Base-by-base conservation (phyloP, 768 basidiomycete species). In the Rhizopogon sp. region DNA sequence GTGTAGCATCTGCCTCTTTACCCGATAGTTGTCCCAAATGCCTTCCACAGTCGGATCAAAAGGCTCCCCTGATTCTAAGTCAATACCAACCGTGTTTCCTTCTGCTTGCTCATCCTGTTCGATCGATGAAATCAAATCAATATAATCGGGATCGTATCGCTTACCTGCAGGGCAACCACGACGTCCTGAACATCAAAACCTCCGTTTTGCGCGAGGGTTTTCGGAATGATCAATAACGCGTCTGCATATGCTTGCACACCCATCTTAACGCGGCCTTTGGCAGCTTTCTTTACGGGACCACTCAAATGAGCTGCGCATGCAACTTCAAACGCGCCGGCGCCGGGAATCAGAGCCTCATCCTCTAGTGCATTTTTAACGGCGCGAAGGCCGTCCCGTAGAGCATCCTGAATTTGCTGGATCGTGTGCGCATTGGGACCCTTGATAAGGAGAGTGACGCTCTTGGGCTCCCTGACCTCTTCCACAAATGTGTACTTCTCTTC, bases 401-500 rank as follows among this genome's bases (percentile, higher is more conserved):
- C 97, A 69, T 99, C 97, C 73, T 94, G 90, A 59, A 97, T 95
- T 73, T 97, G 97, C 58, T 91, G 85, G 58, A 86, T 98, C 53
- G 95, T 98, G 75, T 98, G 92, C 10, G 87, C 80, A 72, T 99
- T 98, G 52, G 96, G 97, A 28, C 95, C 97, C 74, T 99, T 99
- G 77, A 99, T 90, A 58, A 99, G 80, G 54, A 99, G 79, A 5
- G 97, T 98, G 52, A 98, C 97, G 54, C 86, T 88, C 79, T 91
- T 95, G 29, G 97, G 96, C 57, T 88, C 83, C 72, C 88, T 92
- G 70, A 98, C 96, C 60, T 99, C 91, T 72, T 98, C 97, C 53
- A 99, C 78, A 67, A 98, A 98, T 0, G 97, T 99, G 72, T 81
- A 99, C 68, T 98, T 99, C 68, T 99, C 97, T 74, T 99, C 97